phyloP scores from a whole-genome alignment of 495 filamentous ascomycete species.

The Neurospora sp. region DNA sequence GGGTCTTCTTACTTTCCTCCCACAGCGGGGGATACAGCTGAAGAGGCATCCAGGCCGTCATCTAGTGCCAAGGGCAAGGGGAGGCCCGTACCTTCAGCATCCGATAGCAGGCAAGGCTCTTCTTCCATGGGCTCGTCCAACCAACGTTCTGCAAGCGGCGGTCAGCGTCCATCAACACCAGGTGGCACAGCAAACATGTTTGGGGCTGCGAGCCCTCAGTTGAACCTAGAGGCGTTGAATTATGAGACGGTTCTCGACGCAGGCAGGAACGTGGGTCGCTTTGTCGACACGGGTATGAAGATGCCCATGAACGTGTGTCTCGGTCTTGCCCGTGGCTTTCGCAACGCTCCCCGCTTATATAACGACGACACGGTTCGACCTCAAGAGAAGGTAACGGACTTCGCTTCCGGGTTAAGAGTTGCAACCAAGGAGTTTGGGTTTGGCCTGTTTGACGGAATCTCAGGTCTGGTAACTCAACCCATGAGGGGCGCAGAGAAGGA shows the following conservation, averaged over 20 bases:
- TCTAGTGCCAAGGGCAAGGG: neutral
- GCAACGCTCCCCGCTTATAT: constrained; percentile 73
- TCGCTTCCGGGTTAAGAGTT: constrained; percentile 55
- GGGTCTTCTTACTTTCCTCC: neutral
- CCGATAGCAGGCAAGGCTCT: neutral
- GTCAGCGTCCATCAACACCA: neutral
- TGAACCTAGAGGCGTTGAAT: constrained; percentile 14
- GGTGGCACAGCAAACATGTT: neutral
- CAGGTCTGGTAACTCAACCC: constrained; percentile 64
- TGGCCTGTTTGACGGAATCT: constrained; percentile 60
- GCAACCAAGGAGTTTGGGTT: constrained; percentile 59
- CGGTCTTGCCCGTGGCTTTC: constrained; percentile 70
- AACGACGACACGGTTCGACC: constrained; percentile 63
- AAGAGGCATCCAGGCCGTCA: neutral
- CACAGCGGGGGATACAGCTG: neutral
- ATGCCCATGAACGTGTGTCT: constrained; percentile 74
- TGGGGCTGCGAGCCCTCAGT: neutral
- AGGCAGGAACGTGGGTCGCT: constrained; percentile 53
- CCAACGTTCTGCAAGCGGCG: neutral
- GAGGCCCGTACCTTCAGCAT: neutral
- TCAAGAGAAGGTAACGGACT: constrained; percentile 57
- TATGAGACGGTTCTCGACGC: constrained; percentile 49
- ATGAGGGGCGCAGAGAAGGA: constrained; percentile 55
- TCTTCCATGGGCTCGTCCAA: neutral
- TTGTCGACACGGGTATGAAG: constrained; percentile 60